Evolutionary conservation across 2,329 filamentous ascomycete genomes (phyloP), one percentile per base, ranked within the genome.

Genomic region (Pestalotiopsis sp.): DNA sequence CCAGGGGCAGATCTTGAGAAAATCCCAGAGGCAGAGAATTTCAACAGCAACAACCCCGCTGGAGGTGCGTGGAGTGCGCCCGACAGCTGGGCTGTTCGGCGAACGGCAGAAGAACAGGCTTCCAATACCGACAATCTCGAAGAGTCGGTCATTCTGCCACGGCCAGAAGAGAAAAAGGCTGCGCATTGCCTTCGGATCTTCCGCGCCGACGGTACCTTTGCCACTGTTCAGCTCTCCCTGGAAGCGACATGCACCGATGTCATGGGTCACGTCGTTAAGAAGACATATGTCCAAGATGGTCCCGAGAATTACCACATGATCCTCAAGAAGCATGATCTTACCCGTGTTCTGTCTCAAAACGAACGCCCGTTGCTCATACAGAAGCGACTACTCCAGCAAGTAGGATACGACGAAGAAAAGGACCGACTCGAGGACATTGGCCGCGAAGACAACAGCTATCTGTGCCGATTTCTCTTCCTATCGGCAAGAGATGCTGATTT

Each of bases 111-210:
- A 73, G 92, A 93, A 67, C 87, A 87, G 70, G 83, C 86, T 65
- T 79, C 86, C 72, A 87, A 84, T 73, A 81, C 78, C 4, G 82
- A 85, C 1, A 92, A 94, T 68, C 83, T 88, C 14, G 92, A 94
- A 71, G 92, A 95, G 67, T 83, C 87, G 36, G 90, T 89, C 61
- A 87, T 88, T 64, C 86, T 89, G n/a, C 85, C 89, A 6, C 88
- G 89, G 64, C 88, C 91, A 2, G 92, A 95, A 67, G 92, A 95
- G 78, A 93, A 93, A 76, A 86, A 88, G 38, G 86, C 88, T 17
- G 90, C 92, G 39, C 98, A 95, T 79, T 98, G 95, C 78, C 96
- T 99, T 77, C 93, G 96, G 41, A 93, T 99, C 49, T 99, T 99
- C 83, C 91, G 95, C 69, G 92, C 92, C 9, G 95, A 99, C 78